Percentiles rank a stretch among this genome's conserved stretches.
phyloP scores from a whole-genome alignment of 495 filamentous ascomycete species.

The Symbiotaphrina buchneri region DNA sequence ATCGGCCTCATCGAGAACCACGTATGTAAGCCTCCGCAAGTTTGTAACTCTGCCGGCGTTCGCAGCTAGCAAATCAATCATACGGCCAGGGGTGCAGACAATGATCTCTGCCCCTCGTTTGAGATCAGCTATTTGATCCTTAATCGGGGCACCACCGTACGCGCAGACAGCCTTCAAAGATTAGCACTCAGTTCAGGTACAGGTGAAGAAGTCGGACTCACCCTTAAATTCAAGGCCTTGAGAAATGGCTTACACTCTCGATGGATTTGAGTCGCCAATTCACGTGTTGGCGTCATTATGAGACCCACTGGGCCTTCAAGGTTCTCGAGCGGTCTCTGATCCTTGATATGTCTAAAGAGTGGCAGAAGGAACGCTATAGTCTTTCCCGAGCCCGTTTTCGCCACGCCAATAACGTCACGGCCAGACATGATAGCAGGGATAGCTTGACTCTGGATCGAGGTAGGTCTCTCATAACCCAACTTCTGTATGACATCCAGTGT shows the following conservation, averaged over 20 bases:
- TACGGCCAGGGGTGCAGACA: conserved; percentile 86
- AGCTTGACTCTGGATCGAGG: conserved; percentile 86
- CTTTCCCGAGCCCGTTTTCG: conserved; percentile 95
- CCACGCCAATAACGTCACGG: conserved; percentile 86
- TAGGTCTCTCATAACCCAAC: conserved; percentile 72
- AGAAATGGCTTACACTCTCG: conserved; percentile 84
- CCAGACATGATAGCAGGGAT: conserved; percentile 93
- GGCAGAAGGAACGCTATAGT: conserved; percentile 87
- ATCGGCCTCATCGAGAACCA: conserved; percentile 93
- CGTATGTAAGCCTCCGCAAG: conserved; percentile 67
- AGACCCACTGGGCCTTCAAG: conserved; percentile 74
- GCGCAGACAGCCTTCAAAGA: conserved; percentile 47
- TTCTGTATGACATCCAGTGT: conserved; percentile 71
- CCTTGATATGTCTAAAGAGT: conserved; percentile 95
- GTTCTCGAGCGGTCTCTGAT: conserved; percentile 62
- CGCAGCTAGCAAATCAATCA: conserved; percentile 85
- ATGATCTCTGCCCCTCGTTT: conserved; percentile 92
- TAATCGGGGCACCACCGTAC: conserved; percentile 89
- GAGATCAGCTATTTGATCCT: conserved; percentile 90
- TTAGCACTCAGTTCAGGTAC: conserved; percentile 6
- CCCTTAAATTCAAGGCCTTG: conserved; percentile 71
- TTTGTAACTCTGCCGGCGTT: conserved; percentile 89
- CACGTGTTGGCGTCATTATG: conserved; percentile 87
- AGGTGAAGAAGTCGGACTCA: not conserved
- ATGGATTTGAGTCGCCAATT: conserved; percentile 87